Conservation (phyloP, 257 asterid species). For the Gentiana macrophylla region DNA sequence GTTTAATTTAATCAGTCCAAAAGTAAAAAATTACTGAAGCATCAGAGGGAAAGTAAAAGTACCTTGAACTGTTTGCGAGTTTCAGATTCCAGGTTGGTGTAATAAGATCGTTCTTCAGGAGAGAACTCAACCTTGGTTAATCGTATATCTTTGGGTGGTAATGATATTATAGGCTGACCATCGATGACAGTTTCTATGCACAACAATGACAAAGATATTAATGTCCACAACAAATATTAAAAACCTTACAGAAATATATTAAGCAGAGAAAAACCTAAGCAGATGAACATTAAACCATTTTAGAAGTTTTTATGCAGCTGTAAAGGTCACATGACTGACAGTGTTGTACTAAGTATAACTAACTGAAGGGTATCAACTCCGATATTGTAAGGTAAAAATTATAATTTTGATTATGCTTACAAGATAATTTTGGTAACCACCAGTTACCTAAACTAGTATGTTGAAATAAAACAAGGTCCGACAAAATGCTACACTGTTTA, state of each 20-base stretch:
- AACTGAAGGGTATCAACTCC: too few relatives aligned
- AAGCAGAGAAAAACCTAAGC: conserved; percentile 2
- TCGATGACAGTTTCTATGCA: conserved; percentile 53
- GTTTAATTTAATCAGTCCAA: too few relatives aligned
- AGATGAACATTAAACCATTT: not conserved
- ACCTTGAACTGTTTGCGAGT: conserved; percentile 93
- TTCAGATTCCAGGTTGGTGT: conserved; percentile 65
- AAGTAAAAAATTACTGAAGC: too few relatives aligned
- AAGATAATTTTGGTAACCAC: too few relatives aligned
- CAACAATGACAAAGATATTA: conserved; percentile 15
- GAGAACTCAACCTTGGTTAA: conserved; percentile 71
- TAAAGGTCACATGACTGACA: not conserved
- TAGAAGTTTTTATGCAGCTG: not conserved
- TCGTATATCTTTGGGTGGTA: conserved; percentile 70
- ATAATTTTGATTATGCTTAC: too few relatives aligned
- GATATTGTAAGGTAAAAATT: too few relatives aligned
- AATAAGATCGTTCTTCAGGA: conserved; percentile 67
- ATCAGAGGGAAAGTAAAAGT: conserved; percentile 12
- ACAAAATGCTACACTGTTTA: too few relatives aligned
- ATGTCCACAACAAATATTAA: not conserved
- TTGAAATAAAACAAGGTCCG: too few relatives aligned
- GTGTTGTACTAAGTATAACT: too few relatives aligned
- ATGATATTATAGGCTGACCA: conserved; percentile 65
- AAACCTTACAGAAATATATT: conserved; percentile 10
- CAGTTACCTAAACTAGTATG: too few relatives aligned